Percentiles rank a stretch among this genome's conserved stretches.
phyloP scores from a whole-genome alignment of 2,329 filamentous ascomycete genomes.

The Ampelomyces quisqualis region DNA sequence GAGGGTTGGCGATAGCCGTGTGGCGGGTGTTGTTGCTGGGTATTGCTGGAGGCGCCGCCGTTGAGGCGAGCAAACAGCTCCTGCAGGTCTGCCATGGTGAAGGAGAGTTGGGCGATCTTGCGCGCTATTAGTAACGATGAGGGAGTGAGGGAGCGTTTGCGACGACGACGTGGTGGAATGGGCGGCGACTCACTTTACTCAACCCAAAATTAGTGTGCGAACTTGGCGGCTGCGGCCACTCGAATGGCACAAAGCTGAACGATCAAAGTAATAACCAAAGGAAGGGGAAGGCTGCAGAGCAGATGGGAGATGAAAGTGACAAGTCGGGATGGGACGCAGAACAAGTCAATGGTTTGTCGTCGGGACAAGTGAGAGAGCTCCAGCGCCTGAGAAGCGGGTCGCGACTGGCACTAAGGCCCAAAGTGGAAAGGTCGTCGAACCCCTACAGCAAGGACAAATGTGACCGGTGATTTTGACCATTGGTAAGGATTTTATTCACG shows the following conservation, averaged over 20 bases:
- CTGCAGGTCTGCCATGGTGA: constrained; percentile 47
- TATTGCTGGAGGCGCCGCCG: constrained; percentile 32
- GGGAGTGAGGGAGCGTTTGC: constrained; percentile 2
- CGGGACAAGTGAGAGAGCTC: constrained; percentile 2
- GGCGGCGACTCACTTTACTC: constrained; percentile 29
- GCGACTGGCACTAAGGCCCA: background rate
- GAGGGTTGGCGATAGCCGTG: constrained; percentile 53
- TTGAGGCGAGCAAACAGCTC: constrained; percentile 49
- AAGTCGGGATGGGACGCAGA: constrained; percentile 19
- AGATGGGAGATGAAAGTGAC: constrained; percentile 9
- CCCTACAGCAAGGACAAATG: too few relatives aligned
- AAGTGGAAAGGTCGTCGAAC: constrained; percentile 1
- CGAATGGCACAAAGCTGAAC: constrained; percentile 10
- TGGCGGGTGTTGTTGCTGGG: constrained; percentile 23
- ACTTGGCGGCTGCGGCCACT: constrained; percentile 13
- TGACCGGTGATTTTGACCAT: too few relatives aligned
- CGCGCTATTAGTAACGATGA: constrained; percentile 14
- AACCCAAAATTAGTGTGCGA: constrained; percentile 31
- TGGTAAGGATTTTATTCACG: too few relatives aligned
- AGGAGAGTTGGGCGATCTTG: constrained; percentile 23
- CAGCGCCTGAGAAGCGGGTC: background rate
- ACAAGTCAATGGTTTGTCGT: constrained; percentile 5
- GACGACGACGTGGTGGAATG: constrained; percentile 11
- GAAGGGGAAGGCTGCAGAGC: constrained; percentile 11
- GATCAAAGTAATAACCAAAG: constrained; percentile 2